Percentiles rank a stretch among this genome's conserved stretches.
Conservation (phyloP, 257 asterid species). For the Penstemon barbatus region DNA sequence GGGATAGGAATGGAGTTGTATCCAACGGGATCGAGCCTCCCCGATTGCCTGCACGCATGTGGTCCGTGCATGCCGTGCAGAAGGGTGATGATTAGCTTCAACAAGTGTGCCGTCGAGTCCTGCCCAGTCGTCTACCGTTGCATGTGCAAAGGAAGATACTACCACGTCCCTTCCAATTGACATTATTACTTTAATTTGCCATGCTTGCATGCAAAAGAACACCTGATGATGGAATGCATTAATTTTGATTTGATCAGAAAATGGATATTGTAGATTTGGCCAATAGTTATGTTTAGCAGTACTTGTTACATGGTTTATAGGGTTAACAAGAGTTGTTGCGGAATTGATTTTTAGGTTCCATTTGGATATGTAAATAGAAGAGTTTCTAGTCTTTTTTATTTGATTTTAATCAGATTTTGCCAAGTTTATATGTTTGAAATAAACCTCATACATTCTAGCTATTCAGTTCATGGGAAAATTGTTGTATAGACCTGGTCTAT, state of each 20-base stretch:
- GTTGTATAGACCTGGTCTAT: too few species aligned
- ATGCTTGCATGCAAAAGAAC: neutral
- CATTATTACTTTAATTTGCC: neutral
- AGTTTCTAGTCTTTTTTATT: neutral
- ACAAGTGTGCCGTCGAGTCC: slow-evolving; percentile 77
- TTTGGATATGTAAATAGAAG: slow-evolving; percentile 8
- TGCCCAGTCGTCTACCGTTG: slow-evolving; percentile 94
- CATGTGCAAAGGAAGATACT: slow-evolving; percentile 86
- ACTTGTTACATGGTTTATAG: neutral
- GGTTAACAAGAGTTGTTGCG: neutral
- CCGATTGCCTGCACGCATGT: slow-evolving; percentile 90
- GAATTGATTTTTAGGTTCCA: neutral
- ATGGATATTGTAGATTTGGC: neutral
- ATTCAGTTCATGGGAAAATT: too few species aligned
- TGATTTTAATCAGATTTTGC: neutral
- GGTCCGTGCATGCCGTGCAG: slow-evolving; percentile 85
- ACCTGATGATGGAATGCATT: neutral
- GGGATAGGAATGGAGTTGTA: slow-evolving; percentile 67
- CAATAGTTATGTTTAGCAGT: neutral
- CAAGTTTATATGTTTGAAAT: neutral
- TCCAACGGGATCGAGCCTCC: slow-evolving; percentile 90
- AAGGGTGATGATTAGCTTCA: slow-evolving; percentile 81
- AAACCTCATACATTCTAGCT: too few species aligned
- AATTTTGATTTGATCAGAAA: neutral
- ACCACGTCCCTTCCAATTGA: slow-evolving; percentile 88